Evolutionary conservation across 176 grass and related monocot species (phyloP).

Genomic region (Eleusine coracana): DNA sequence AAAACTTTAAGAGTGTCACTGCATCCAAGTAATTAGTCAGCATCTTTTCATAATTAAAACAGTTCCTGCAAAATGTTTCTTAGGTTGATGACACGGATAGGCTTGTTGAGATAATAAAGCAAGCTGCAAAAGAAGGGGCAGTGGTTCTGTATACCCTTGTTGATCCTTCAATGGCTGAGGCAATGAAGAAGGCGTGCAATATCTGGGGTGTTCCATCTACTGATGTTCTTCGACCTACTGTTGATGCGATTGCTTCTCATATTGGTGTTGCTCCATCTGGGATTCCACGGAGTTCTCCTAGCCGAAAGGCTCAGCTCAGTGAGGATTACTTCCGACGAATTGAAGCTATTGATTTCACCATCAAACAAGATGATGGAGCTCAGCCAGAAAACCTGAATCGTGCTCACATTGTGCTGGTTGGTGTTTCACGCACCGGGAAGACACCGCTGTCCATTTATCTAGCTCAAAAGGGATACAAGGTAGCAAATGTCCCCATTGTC

Average conservation of each 20-base stretch:
- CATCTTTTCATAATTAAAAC: conserved; percentile 29
- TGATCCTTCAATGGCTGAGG: conserved; percentile 81
- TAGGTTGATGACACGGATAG: conserved; percentile 71
- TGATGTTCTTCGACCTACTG: conserved; percentile 82
- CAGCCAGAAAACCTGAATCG: conserved; percentile 74
- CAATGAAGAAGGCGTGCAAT: conserved; percentile 75
- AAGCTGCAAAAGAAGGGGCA: conserved; percentile 94
- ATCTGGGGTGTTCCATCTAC: conserved; percentile 68
- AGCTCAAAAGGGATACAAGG: conserved; percentile 96
- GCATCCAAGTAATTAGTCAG: background rate
- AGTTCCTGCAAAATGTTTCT: conserved; percentile 32
- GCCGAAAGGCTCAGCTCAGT: conserved; percentile 52
- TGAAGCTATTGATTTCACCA: conserved; percentile 95
- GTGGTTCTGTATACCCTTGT: conserved; percentile 89
- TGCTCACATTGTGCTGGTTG: conserved; percentile 80
- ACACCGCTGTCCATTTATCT: conserved; percentile 95
- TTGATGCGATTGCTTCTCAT: conserved; percentile 90
- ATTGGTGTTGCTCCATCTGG: conserved; percentile 94
- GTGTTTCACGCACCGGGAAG: conserved; percentile 96
- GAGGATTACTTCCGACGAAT: conserved; percentile 91
- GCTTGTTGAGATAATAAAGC: conserved; percentile 84
- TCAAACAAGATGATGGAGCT: conserved; percentile 98
- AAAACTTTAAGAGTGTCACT: conserved; percentile 8
- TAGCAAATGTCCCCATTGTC: conserved; percentile 90
- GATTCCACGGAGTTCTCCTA: conserved; percentile 75